Evolutionary conservation across 306 rosid species (phyloP), one percentile per base, ranked within the genome.

Genomic region (Dalbergia cochinchinensis): DNA sequence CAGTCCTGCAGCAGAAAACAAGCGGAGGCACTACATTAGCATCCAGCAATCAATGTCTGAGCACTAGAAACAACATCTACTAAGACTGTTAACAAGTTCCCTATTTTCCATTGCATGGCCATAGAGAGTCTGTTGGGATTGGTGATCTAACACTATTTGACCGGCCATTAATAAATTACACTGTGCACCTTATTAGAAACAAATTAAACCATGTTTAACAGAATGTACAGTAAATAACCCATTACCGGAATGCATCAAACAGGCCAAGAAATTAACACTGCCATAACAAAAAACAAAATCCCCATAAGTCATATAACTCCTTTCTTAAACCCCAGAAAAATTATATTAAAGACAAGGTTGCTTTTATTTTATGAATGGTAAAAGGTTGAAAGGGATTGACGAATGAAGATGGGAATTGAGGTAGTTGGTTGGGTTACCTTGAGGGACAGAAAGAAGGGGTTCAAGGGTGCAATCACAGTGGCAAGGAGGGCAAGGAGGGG

Each of bases 381-480:
- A 5, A 2, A 31, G 76, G 11, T 35, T 6, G 31, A 22, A 33
- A 26, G 19, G 15, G 13, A 70, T 7, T 50, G 8, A n/a, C 8
- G 37, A 20, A 31, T 16, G 14, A 59, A 59, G 4, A 58, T 39
- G 22, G 20, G 12, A 2, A 8, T 26, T 26, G 18, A 78, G 15
- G 61, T 19, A 8, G 8, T 11, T 34, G 4, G 76, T 47, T 65
- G 2, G 31, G 48, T n/a, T 15, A 83, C 91, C 91, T 5, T 83
- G 81, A 3, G 86, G 84, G 63, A 85, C 70, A 34, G 86, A 65
- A 76, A 88, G 72, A 78, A 88, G 87, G 54, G 89, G 87, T 33
- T 85, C 77, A 64, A 84, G 80, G 51, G 91, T 80, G 53, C 91
- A 88, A 80, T 88, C 91, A 67, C 91, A 88, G 11, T 15, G 83